phyloP scores from a whole-genome alignment of 768 basidiomycete genomes.

The Sporobolomyces pararoseus region DNA sequence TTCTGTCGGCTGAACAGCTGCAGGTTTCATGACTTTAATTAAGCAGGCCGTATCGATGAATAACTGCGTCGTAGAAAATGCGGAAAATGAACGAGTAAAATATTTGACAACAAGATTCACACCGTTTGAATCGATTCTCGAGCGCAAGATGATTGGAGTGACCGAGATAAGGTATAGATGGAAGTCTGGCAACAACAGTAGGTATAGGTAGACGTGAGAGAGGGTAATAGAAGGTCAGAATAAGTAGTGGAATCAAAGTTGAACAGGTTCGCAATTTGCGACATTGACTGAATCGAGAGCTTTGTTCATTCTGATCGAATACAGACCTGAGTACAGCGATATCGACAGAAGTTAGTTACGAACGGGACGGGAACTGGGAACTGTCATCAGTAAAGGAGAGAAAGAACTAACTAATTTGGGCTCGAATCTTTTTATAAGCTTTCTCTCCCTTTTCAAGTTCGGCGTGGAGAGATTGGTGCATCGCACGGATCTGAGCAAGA shows the following conservation, averaged over 20 bases:
- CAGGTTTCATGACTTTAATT: too few species aligned
- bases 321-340: slow-evolving; percentile 24
- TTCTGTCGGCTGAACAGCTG: too few species aligned
- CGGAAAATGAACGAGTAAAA: background rate
- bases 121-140: too few species aligned
- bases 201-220: background rate
- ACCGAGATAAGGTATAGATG: background rate
- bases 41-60: too few species aligned
- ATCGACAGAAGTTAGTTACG: too few species aligned
- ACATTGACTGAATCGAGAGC: slow-evolving; percentile 39
- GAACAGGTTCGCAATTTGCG: slow-evolving; percentile 13
- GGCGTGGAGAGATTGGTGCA: slow-evolving; percentile 19
- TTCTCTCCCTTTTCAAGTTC: slow-evolving; percentile 40
- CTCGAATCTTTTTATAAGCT: slow-evolving; percentile 39
- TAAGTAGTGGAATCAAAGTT: background rate
- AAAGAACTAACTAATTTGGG: slow-evolving; percentile 28
- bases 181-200: background rate
- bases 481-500: slow-evolving; percentile 24
- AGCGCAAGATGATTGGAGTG: too few species aligned
- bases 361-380: background rate
- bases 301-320: slow-evolving; percentile 37
- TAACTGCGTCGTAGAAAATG: too few species aligned
- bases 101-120: too few species aligned
- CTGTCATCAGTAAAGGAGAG: background rate
- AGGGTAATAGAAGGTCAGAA: background rate